Percentiles rank a stretch among this genome's conserved stretches.
Evolutionary conservation across 768 basidiomycete genomes (phyloP).

Genomic region (Podaxis rugospora): DNA sequence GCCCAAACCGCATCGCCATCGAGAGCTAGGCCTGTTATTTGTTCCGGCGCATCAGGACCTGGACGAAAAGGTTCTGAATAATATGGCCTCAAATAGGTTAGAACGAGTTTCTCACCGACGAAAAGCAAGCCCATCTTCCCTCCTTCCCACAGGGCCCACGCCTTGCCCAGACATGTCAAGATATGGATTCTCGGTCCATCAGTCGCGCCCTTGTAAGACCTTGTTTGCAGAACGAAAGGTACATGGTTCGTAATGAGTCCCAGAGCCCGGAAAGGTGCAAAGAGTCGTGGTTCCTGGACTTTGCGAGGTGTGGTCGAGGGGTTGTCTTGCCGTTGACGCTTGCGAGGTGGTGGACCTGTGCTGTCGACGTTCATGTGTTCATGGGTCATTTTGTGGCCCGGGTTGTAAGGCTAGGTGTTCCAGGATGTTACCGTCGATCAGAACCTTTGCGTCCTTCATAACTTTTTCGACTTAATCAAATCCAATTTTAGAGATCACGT

Average conservation of each 20-base stretch:
- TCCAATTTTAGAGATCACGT: neutral
- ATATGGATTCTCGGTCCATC: slow-evolving; percentile 82
- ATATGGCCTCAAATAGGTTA: neutral
- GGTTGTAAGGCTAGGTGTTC: neutral
- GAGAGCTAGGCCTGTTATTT: slow-evolving; percentile 74
- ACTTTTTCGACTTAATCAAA: neutral
- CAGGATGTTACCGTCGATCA: neutral
- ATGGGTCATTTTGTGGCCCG: neutral
- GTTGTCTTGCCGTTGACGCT: slow-evolving; percentile 39
- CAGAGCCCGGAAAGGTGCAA: slow-evolving; percentile 94
- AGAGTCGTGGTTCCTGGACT: slow-evolving; percentile 49
- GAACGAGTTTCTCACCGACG: slow-evolving; percentile 64
- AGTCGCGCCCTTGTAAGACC: slow-evolving; percentile 79
- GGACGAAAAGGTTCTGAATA: neutral
- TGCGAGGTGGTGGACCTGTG: slow-evolving; percentile 41
- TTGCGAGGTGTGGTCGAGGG: slow-evolving; percentile 14
- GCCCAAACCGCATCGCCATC: slow-evolving; percentile 87
- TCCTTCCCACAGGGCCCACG: slow-evolving; percentile 97
- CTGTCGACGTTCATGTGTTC: slow-evolving; percentile 9
- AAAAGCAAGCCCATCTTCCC: slow-evolving; percentile 90
- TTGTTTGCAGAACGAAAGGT: slow-evolving; percentile 83
- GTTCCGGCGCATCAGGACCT: slow-evolving; percentile 81
- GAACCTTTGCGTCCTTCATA: too few species aligned
- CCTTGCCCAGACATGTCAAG: slow-evolving; percentile 79
- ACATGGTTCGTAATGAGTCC: slow-evolving; percentile 90